phyloP scores from a whole-genome alignment of 139 green algal genomes.

The Volvox reticuliferus region DNA sequence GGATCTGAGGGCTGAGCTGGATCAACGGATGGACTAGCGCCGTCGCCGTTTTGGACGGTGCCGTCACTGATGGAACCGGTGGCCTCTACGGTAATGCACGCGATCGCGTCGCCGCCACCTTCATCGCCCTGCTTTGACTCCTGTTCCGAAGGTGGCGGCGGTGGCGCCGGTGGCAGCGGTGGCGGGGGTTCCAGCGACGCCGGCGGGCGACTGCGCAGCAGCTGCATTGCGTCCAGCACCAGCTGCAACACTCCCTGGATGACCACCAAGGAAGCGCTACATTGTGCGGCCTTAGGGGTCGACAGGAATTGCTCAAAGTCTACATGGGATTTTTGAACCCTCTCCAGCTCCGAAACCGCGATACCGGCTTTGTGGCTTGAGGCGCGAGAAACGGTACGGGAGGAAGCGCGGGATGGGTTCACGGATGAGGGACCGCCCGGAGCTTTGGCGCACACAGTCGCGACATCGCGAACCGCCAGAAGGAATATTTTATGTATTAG shows the following conservation, averaged over 20 bases:
- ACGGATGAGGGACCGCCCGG: neutral
- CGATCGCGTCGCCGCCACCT: neutral
- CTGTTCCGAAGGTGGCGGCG: neutral
- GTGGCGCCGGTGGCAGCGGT: conserved; percentile 21
- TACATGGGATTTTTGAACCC: neutral
- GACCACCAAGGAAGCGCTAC: neutral
- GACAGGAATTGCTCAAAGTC: neutral
- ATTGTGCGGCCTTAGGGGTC: neutral
- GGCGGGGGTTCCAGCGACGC: conserved; percentile 11
- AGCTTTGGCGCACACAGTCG: conserved; percentile 5
- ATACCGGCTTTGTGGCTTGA: too few relatives aligned
- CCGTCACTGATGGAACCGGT: too few relatives aligned
- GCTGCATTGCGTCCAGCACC: conserved; percentile 31
- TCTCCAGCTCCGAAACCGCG: neutral
- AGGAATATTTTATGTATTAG: neutral
- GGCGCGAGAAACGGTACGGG: neutral
- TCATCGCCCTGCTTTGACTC: neutral
- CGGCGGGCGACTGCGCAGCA: conserved; percentile 1
- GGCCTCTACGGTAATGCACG: neutral
- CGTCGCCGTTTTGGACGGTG: too few relatives aligned
- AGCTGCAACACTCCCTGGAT: conserved; percentile 35
- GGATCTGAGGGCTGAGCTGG: too few relatives aligned
- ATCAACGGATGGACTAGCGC: too few relatives aligned
- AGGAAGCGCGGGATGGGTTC: neutral
- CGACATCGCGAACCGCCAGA: neutral